Evolutionary conservation across 2,329 filamentous ascomycete species (phyloP), one percentile per base, ranked within the genome.

Genomic region (Monosporascus sp.): DNA sequence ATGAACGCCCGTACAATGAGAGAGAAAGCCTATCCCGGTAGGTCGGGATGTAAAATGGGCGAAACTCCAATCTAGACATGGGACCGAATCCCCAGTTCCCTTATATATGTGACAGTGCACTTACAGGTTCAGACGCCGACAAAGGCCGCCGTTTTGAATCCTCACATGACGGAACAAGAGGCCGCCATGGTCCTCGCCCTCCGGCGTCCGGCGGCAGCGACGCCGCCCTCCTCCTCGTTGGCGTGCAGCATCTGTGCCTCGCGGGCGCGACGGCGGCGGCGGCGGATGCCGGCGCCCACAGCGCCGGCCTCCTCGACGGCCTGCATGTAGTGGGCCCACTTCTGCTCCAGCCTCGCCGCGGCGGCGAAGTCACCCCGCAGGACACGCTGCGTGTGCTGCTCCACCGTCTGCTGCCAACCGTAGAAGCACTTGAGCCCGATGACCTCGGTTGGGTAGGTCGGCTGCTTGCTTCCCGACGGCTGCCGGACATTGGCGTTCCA

Each of bases 291-390:
- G 1, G 79, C 80, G 2, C 87, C 90, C 2, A 74, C 77, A 3
- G 81, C 81, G 3, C 87, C 88, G 0, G 88, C 89, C 68, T 97
- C 93, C 69, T 96, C 91, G 49, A 83, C 89, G 17, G 89, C 86
- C 73, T 95, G 89, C 91, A 97, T 97, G 69, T 91, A 96, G 52
- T 95, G 88, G 0, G 88, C 87, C 93, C 93, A 97, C 68, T 93
- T 95, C 58, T 86, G 80, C 75, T 96, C 92, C 20, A 97, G 77
- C n/a, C 89, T 78, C 38, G 78, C 79, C 1, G 94, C 94, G 1
- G 88, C 80, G 0, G 78, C 76, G 54, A 91, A 80, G 57, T 96
- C 89, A 7, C 90, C 90, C 5, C 82, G 78, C 50, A 96, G 70
- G 1, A 97, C 89, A 4, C 92, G 84, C 73, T 92, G 93, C 51